phyloP scores from a whole-genome alignment of 129 eudicot genomes.

The Logfia minima region DNA sequence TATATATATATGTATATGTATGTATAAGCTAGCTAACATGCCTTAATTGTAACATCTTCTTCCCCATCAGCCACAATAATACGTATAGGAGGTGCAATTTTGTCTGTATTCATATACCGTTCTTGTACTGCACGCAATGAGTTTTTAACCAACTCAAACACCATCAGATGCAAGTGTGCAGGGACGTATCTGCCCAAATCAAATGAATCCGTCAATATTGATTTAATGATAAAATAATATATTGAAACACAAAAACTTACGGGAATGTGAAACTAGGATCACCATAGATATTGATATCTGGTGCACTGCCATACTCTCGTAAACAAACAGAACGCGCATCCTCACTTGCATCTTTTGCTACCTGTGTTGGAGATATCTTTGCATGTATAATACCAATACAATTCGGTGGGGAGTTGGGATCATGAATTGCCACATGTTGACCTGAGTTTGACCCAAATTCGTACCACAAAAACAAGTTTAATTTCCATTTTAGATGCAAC shows the following conservation, averaged over 20 bases:
- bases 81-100: slow-evolving; percentile 86
- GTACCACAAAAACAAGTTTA: slow-evolving; percentile 30
- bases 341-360: slow-evolving; percentile 83
- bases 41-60: slow-evolving; percentile 98
- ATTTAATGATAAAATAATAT: background rate
- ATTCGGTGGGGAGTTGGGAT: slow-evolving; percentile 78
- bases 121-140: slow-evolving; percentile 98
- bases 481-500: slow-evolving; percentile 6
- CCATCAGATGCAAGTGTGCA: slow-evolving; percentile 90
- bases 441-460: slow-evolving; percentile 49
- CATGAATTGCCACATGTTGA: slow-evolving; percentile 95
- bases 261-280: slow-evolving; percentile 89
- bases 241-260: slow-evolving; percentile 39
- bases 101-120: slow-evolving; percentile 79
- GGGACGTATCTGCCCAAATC: slow-evolving; percentile 73
- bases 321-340: slow-evolving; percentile 90
- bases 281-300: slow-evolving; percentile 77
- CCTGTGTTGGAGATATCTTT: slow-evolving; percentile 90
- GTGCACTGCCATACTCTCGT: slow-evolving; percentile 89
- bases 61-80: slow-evolving; percentile 90
- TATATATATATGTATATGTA: no score
- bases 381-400: slow-evolving; percentile 79
- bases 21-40: slow-evolving; percentile 25
- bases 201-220: background rate
- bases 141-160: slow-evolving; percentile 93